These are phyloP conservation scores for Fusarium penzigii DNA, from an alignment of 2,329 filamentous ascomycete genomes.

Conservation along the genomic window DNA sequence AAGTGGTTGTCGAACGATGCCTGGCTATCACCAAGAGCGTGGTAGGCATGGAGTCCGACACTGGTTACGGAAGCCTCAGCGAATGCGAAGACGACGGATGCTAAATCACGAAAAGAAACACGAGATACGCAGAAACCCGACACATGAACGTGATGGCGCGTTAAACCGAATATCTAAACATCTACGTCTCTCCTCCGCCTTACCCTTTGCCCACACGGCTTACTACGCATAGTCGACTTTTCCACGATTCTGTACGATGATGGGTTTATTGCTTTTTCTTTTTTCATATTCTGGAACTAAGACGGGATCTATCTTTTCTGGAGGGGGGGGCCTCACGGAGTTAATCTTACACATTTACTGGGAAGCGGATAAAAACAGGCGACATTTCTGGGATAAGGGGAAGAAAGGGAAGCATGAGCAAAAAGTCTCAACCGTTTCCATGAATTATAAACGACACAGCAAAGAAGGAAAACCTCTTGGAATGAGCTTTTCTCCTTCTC, in stretches of 20 bases:
- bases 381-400: constrained; percentile 8
- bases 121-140: background rate
- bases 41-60: constrained; percentile 61
- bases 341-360: constrained; percentile 11
- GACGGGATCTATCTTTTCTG: constrained; percentile 9
- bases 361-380: constrained; percentile 26
- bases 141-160: constrained; percentile 3
- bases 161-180: constrained; percentile 4
- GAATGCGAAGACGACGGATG: constrained; percentile 44
- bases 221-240: constrained; percentile 9
- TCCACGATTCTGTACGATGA: constrained; percentile 30
- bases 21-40: constrained; percentile 56
- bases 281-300: constrained; percentile 21
- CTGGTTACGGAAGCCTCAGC: constrained; percentile 60
- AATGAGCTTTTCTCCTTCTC: background rate
- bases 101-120: constrained; percentile 15
- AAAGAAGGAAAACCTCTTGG: constrained; percentile 3
- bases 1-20: constrained; percentile 57
- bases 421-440: constrained; percentile 10
- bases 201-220: constrained; percentile 10
- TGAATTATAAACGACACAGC: background rate
- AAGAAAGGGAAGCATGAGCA: constrained; percentile 17
- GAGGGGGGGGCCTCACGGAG: constrained; percentile 16
- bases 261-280: constrained; percentile 18
- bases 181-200: constrained; percentile 7